These are phyloP conservation scores for Astrothelium subdiscretum DNA, from an alignment of 495 filamentous ascomycete species.

Conservation along the genomic window DNA sequence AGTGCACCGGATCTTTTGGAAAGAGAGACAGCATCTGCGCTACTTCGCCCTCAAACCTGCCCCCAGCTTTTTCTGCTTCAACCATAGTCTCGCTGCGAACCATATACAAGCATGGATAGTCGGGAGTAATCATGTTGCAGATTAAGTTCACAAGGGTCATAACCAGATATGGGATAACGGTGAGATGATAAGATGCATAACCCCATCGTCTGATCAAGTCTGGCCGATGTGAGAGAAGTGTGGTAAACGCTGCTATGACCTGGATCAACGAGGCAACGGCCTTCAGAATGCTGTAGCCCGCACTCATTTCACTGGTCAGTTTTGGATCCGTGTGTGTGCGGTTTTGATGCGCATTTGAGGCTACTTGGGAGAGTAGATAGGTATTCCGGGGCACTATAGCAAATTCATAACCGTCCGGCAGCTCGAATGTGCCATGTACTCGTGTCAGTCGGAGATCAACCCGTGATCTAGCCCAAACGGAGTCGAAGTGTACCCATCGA, in stretches of 20 bases:
- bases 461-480: not conserved
- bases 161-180: not conserved
- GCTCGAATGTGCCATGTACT: not conserved
- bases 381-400: not conserved
- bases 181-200: constrained; percentile 1
- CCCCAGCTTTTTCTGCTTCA: not conserved
- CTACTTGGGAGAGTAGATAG: not conserved
- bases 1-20: not conserved
- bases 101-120: constrained; percentile 1
- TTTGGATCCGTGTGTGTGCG: not conserved
- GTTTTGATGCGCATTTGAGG: not conserved
- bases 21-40: constrained; percentile 1
- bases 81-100: not conserved
- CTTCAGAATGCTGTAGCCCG: not conserved
- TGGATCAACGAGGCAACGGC: not conserved
- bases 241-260: not conserved
- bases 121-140: not conserved
- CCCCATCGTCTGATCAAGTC: constrained; percentile 1
- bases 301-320: not conserved
- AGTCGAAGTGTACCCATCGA: not conserved
- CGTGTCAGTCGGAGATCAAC: not conserved
- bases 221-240: not conserved
- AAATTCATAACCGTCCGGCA: not conserved
- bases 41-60: not conserved
- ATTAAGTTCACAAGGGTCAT: constrained; percentile 1